A percentile compares a stretch with the other conserved stretches of the same genome.
These are phyloP conservation scores for Aureobasidium melanogenum DNA, from an alignment of 2,329 filamentous ascomycete genomes.

Conservation along the genomic window DNA sequence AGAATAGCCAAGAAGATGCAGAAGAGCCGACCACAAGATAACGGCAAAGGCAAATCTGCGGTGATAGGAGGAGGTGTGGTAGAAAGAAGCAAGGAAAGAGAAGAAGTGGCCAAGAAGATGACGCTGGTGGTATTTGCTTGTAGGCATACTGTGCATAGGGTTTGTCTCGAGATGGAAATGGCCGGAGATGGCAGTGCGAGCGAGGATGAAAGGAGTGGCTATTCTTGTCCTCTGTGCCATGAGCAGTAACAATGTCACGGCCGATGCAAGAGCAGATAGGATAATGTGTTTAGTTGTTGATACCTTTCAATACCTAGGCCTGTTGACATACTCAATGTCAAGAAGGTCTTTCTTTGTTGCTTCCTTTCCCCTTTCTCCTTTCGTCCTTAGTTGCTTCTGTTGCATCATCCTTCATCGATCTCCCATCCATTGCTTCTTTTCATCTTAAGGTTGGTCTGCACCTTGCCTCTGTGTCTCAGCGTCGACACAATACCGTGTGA, in stretches of 20 bases:
- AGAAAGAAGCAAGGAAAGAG: conserved; percentile 27
- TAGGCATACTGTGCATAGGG: conserved; percentile 61
- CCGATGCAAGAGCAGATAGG: too few species aligned
- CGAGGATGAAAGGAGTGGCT: background rate
- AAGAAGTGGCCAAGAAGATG: conserved; percentile 34
- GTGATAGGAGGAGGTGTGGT: conserved; percentile 29
- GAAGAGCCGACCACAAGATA: conserved; percentile 19
- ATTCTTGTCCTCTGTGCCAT: conserved; percentile 7
- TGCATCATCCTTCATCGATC: too few species aligned
- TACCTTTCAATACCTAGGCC: background rate
- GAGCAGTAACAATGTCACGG: background rate
- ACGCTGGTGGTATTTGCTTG: conserved; percentile 60
- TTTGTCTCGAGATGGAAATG: conserved; percentile 49
- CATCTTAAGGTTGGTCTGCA: too few species aligned
- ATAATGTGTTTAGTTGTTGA: background rate
- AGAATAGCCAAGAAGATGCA: conserved; percentile 17
- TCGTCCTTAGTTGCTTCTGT: background rate
- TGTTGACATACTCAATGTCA: background rate
- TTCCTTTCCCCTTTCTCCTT: background rate
- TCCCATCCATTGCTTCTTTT: too few species aligned
- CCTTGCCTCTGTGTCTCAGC: too few species aligned
- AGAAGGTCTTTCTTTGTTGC: background rate
- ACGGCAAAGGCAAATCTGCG: conserved; percentile 40
- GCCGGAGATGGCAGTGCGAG: background rate
- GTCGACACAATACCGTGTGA: too few species aligned